Conservation (phyloP, 2,329 filamentous ascomycete genomes). For the Penicillium nordicum region DNA sequence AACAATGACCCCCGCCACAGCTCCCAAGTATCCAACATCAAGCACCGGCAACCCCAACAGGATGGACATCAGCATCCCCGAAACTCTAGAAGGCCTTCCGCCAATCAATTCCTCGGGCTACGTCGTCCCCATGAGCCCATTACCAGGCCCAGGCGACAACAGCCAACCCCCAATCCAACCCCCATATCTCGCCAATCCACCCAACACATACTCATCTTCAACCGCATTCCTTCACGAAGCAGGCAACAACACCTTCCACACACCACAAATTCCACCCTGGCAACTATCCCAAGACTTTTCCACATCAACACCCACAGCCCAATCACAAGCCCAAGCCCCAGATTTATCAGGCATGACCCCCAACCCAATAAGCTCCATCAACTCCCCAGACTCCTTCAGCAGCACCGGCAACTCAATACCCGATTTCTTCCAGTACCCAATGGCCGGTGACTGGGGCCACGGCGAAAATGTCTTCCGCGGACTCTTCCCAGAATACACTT, state of each 20-base stretch:
- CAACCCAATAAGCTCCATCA: slow-evolving; percentile 9
- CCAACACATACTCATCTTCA: neutral
- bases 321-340: neutral
- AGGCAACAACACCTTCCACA: neutral
- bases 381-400: slow-evolving; percentile 29
- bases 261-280: slow-evolving; percentile 10
- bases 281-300: slow-evolving; percentile 10
- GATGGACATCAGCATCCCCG: slow-evolving; percentile 22
- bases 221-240: slow-evolving; percentile 3
- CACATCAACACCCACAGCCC: neutral
- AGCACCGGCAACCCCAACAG: slow-evolving; percentile 3
- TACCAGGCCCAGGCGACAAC: neutral
- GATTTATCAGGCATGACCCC: slow-evolving; percentile 4
- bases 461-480: slow-evolving; percentile 25
- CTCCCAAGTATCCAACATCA: slow-evolving; percentile 6
- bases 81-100: slow-evolving; percentile 29
- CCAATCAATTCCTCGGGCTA: slow-evolving; percentile 34
- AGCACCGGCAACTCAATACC: slow-evolving; percentile 18
- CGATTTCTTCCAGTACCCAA: slow-evolving; percentile 86
- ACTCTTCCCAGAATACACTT: slow-evolving; percentile 21
- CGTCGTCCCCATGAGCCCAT: slow-evolving; percentile 28
- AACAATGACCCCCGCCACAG: slow-evolving; percentile 2
- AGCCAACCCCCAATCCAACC: neutral
- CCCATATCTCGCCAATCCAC: neutral
- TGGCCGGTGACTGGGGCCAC: slow-evolving; percentile 79